Percentiles rank a stretch among this genome's conserved stretches.
Evolutionary conservation across 148 eudicot species (phyloP).

Genomic region (Spergularia marina): DNA sequence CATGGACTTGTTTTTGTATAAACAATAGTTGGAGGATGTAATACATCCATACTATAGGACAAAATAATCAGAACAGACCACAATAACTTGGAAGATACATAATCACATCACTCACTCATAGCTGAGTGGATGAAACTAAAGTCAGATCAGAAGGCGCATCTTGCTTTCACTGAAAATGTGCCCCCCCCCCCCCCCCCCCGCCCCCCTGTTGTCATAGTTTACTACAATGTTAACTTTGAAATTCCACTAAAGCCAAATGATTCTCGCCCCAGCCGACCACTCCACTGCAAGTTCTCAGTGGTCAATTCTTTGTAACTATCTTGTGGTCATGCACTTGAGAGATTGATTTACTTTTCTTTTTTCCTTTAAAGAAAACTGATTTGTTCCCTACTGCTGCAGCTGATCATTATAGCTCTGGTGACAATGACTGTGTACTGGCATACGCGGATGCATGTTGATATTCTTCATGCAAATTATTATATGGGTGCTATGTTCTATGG

Average conservation of each 20-base stretch:
- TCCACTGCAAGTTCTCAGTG: not conserved
- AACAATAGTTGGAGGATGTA: not conserved
- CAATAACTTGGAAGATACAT: not conserved
- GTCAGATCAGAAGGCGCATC: not conserved
- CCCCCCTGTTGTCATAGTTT: conserved; percentile 3
- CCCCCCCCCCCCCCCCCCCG: not conserved
- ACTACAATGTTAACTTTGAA: not conserved
- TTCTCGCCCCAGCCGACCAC: not conserved
- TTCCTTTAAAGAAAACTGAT: not conserved
- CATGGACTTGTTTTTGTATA: not conserved
- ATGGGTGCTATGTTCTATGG: conserved; percentile 68
- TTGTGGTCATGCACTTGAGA: not conserved
- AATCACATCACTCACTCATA: not conserved
- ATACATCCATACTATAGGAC: not conserved
- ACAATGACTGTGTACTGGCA: conserved; percentile 70
- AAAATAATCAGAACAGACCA: not conserved
- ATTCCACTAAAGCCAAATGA: not conserved
- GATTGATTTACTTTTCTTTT: conserved; percentile 3
- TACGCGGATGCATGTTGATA: conserved; percentile 57
- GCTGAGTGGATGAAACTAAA: not conserved
- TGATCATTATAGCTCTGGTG: conserved; percentile 44
- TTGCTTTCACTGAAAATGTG: not conserved
- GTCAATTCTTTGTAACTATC: conserved; percentile 1
- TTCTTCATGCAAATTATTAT: conserved; percentile 57
- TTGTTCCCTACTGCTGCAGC: conserved; percentile 40